These are phyloP conservation scores for Coelastrella sp. DNA, from an alignment of 139 green algal genomes.

Conservation along the genomic window DNA sequence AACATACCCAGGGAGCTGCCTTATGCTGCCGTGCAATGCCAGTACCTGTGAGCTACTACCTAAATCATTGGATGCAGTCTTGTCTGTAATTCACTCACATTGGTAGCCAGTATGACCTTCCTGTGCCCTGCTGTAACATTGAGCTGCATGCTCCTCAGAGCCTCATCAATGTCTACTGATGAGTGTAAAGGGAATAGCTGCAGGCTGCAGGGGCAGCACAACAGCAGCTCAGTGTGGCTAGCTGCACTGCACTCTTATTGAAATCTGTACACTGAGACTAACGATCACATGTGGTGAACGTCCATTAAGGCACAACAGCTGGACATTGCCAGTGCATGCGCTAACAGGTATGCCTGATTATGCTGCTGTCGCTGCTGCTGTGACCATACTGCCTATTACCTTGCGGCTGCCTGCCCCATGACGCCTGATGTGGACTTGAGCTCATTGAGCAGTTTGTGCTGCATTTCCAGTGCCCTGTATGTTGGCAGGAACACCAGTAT, in stretches of 20 bases:
- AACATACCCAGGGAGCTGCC: too few relatives aligned
- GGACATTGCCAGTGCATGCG: too few relatives aligned
- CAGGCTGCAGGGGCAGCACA: neutral
- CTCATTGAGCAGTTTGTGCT: slow-evolving; percentile 19
- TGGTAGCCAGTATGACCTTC: slow-evolving; percentile 34
- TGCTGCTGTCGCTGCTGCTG: too few relatives aligned
- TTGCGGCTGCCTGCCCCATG: neutral
- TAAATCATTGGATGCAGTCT: neutral
- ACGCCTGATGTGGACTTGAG: neutral
- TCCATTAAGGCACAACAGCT: too few relatives aligned
- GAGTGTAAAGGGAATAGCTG: slow-evolving; percentile 27
- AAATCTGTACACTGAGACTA: too few relatives aligned
- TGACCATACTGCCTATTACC: neutral
- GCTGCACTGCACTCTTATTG: too few relatives aligned
- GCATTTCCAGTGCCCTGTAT: slow-evolving; percentile 5
- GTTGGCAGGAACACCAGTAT: slow-evolving; percentile 40
- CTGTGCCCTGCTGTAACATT: neutral
- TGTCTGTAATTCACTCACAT: neutral
- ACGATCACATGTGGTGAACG: too few relatives aligned
- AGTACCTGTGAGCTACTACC: neutral
- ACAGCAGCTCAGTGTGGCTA: neutral
- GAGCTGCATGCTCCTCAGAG: slow-evolving; percentile 18
- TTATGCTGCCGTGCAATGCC: too few relatives aligned
- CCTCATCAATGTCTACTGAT: slow-evolving; percentile 32
- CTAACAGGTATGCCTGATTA: too few relatives aligned